Evolutionary conservation across 192 early-diverging fungal genomes (phyloP).

Genomic region (Dispira parvispora): DNA sequence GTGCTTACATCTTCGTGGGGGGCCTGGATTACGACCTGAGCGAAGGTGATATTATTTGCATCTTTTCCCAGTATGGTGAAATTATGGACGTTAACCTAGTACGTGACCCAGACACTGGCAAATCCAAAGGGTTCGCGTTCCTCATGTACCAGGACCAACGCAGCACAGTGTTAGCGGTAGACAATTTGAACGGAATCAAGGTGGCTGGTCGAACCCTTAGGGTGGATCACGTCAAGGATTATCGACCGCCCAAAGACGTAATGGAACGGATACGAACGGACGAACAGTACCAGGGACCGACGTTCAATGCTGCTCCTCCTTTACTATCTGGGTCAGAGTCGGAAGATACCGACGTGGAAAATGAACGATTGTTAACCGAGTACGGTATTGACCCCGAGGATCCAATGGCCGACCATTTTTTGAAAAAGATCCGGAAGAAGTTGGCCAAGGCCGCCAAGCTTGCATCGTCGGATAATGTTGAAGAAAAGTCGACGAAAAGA

Average conservation of each 20-base stretch:
- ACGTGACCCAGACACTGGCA: slow-evolving; percentile 73
- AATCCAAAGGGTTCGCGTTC: slow-evolving; percentile 73
- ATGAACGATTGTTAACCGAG: slow-evolving; percentile 22
- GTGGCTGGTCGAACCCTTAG: slow-evolving; percentile 39
- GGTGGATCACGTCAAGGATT: slow-evolving; percentile 57
- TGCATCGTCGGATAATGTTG: too few species aligned
- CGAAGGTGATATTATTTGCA: slow-evolving; percentile 83
- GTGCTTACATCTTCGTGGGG: slow-evolving; percentile 79
- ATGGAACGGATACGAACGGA: slow-evolving; percentile 17
- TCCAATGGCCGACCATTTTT: slow-evolving; percentile 54
- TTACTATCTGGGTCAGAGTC: slow-evolving; percentile 16
- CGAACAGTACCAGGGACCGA: slow-evolving; percentile 18
- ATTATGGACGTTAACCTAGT: slow-evolving; percentile 79
- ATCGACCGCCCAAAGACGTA: slow-evolving; percentile 42
- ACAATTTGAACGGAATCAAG: slow-evolving; percentile 79
- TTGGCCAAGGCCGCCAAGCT: slow-evolving; percentile 12
- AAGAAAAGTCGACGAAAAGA: too few species aligned
- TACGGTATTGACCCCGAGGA: slow-evolving; percentile 48
- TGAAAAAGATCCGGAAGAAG: slow-evolving; percentile 41
- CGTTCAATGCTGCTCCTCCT: slow-evolving; percentile 35
- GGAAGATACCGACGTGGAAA: slow-evolving; percentile 17
- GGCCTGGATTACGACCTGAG: slow-evolving; percentile 69
- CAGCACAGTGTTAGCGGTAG: slow-evolving; percentile 79
- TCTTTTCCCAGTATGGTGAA: slow-evolving; percentile 93
- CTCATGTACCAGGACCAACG: slow-evolving; percentile 86